Conservation (phyloP, 257 asterid genomes). For the Penstemon barbatus region DNA sequence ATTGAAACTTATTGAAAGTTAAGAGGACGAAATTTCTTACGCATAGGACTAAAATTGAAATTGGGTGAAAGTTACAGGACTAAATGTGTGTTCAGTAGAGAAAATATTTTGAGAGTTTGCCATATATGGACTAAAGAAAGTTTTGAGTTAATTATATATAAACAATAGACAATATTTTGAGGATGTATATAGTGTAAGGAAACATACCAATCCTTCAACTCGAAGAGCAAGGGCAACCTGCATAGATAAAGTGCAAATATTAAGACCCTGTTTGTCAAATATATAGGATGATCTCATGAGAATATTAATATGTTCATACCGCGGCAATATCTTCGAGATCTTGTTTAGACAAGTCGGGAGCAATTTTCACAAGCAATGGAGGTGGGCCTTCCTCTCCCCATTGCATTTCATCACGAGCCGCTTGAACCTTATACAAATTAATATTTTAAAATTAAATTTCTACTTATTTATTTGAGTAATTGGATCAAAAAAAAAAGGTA, state of each 20-base stretch:
- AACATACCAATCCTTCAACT: constrained; percentile 89
- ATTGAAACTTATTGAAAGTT: no score
- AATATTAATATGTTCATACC: constrained; percentile 43
- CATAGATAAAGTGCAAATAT: constrained; percentile 33
- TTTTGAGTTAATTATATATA: no score
- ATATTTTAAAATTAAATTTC: constrained; percentile 7
- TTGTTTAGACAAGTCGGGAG: constrained; percentile 91
- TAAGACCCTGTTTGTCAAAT: neutral
- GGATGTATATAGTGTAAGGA: neutral
- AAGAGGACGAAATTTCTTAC: no score
- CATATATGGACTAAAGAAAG: no score
- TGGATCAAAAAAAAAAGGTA: constrained; percentile 6
- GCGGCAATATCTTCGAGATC: constrained; percentile 98
- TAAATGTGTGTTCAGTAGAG: no score
- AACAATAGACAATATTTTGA: no score
- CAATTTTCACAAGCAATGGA: constrained; percentile 92
- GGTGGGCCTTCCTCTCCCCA: constrained; percentile 99
- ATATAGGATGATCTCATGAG: neutral
- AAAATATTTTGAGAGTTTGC: no score
- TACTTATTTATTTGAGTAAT: neutral
- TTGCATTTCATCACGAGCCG: constrained; percentile 99
- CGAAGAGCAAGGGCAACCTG: constrained; percentile 97
- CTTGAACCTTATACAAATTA: constrained; percentile 66
- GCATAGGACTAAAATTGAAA: no score
- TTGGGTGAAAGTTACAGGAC: no score